phyloP scores from a whole-genome alignment of 2,329 filamentous ascomycete species.

The Epichloe sylvatica region DNA sequence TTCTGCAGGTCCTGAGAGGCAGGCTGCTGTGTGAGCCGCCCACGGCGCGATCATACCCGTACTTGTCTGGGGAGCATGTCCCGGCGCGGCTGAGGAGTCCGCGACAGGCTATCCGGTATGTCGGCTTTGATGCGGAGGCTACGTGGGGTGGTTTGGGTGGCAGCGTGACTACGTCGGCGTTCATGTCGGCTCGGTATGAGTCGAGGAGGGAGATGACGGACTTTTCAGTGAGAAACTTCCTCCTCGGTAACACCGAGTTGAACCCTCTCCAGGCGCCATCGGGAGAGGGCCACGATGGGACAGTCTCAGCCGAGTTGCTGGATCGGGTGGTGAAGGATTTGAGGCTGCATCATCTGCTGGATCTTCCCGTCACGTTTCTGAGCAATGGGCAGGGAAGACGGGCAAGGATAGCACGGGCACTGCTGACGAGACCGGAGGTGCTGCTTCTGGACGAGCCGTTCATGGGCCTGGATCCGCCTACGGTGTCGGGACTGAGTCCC shows the following conservation, averaged over 20 bases:
- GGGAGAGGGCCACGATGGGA: conserved; percentile 31
- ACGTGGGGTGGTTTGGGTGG: conserved; percentile 37
- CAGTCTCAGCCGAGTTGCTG: conserved; percentile 37
- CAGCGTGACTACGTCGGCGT: conserved; percentile 54
- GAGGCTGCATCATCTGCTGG: conserved; percentile 51
- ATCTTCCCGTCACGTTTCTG: conserved; percentile 75
- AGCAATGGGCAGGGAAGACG: conserved; percentile 88
- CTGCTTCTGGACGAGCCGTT: conserved; percentile 87
- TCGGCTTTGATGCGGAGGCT: conserved; percentile 73
- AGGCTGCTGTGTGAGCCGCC: conserved; percentile 64
- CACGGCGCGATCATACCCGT: conserved; percentile 62
- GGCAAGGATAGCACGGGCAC: conserved; percentile 73
- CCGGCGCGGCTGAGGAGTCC: conserved; percentile 42
- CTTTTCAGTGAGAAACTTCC: conserved; percentile 68
- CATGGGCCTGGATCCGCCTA: conserved; percentile 86
- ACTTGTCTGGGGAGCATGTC: conserved; percentile 51
- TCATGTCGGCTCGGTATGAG: conserved; percentile 84
- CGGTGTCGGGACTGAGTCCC: conserved; percentile 54
- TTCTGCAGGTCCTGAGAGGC: conserved; percentile 67
- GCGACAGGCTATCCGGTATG: conserved; percentile 64
- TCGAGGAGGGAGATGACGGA: conserved; percentile 76
- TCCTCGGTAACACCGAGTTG: conserved; percentile 69
- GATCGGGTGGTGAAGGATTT: conserved; percentile 55
- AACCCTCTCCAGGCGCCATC: conserved; percentile 45
- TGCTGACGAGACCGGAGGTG: conserved; percentile 66